These are phyloP conservation scores for Aspergillus sp. DNA, from an alignment of 2,329 filamentous ascomycete species.

Conservation along the genomic window DNA sequence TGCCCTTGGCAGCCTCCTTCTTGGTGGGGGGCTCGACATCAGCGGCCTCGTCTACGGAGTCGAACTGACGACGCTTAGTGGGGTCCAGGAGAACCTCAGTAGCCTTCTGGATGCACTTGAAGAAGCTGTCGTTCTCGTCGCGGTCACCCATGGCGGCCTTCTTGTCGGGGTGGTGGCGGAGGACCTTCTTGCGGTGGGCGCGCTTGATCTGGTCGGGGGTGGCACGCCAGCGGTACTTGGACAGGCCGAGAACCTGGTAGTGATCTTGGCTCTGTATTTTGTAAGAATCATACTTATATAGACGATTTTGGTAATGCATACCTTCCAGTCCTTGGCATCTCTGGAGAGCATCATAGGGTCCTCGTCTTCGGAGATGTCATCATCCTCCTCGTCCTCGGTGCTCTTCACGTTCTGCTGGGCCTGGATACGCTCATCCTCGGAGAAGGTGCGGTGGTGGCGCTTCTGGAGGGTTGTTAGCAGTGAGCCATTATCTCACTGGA, in stretches of 20 bases:
- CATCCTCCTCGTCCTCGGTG: conserved; percentile 84
- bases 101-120: conserved; percentile 99
- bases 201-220: conserved; percentile 99
- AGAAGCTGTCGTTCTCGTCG: conserved; percentile 92
- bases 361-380: conserved; percentile 90
- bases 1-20: conserved; percentile 81
- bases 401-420: conserved; percentile 94
- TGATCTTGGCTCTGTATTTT: conserved; percentile 79
- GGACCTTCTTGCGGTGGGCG: conserved; percentile 98
- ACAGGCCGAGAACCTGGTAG: conserved; percentile 92
- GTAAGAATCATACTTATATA: conserved; percentile 16
- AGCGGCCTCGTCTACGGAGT: conserved; percentile 92
- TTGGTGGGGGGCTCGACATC: conserved; percentile 90
- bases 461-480: conserved; percentile 47
- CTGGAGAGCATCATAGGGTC: conserved; percentile 88
- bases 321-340: conserved; percentile 99
- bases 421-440: conserved; percentile 96
- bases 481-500: neutral
- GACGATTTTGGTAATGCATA: conserved; percentile 42
- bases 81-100: conserved; percentile 92
- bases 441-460: conserved; percentile 96
- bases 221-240: conserved; percentile 87
- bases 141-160: conserved; percentile 84
- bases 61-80: conserved; percentile 88
- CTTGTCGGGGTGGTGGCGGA: conserved; percentile 98